Conservation (phyloP, 1,284 basidiomycete genomes). For the Thecaphora frezii region DNA sequence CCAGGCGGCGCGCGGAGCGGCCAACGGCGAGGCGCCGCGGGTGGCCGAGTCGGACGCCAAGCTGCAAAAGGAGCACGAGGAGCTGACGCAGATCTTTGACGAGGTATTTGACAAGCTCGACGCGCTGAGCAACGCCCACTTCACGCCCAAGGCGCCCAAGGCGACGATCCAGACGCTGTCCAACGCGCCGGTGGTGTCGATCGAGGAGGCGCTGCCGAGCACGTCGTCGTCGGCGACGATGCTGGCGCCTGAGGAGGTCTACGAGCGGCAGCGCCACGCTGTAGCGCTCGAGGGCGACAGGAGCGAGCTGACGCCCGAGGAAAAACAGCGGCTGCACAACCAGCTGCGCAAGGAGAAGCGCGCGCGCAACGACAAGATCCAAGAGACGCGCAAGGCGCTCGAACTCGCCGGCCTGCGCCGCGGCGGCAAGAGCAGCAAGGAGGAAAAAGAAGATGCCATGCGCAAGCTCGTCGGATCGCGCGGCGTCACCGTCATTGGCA, state of each 20-base stretch:
- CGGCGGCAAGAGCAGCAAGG: conserved; percentile 29
- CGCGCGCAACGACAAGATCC: conserved; percentile 70
- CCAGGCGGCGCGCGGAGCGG: conserved; percentile 66
- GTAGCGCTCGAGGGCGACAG: conserved; percentile 60
- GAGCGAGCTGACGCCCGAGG: conserved; percentile 79
- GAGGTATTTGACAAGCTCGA: conserved; percentile 86
- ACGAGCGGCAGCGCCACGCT: conserved; percentile 56
- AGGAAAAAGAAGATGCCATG: conserved; percentile 56
- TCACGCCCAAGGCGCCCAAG: conserved; percentile 91
- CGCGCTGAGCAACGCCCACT: conserved; percentile 90
- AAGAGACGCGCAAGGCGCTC: conserved; percentile 68
- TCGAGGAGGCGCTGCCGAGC: conserved; percentile 89
- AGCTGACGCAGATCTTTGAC: conserved; percentile 81
- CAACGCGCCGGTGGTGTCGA: conserved; percentile 78
- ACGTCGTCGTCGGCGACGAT: conserved; percentile 74
- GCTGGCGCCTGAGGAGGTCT: conserved; percentile 92
- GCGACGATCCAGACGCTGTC: conserved; percentile 81
- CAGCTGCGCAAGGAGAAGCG: conserved; percentile 67
- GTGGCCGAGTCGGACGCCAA: conserved; percentile 83
- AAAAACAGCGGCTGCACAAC: conserved; percentile 68
- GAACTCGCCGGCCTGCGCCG: conserved; percentile 65
- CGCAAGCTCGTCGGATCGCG: conserved; percentile 54
- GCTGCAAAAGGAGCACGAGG: conserved; percentile 82
- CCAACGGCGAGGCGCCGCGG: conserved; percentile 45
- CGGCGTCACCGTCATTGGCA: conserved; percentile 35